These are phyloP conservation scores for Lepidium didymum DNA, from an alignment of 345 rosid genomes.

Conservation along the genomic window DNA sequence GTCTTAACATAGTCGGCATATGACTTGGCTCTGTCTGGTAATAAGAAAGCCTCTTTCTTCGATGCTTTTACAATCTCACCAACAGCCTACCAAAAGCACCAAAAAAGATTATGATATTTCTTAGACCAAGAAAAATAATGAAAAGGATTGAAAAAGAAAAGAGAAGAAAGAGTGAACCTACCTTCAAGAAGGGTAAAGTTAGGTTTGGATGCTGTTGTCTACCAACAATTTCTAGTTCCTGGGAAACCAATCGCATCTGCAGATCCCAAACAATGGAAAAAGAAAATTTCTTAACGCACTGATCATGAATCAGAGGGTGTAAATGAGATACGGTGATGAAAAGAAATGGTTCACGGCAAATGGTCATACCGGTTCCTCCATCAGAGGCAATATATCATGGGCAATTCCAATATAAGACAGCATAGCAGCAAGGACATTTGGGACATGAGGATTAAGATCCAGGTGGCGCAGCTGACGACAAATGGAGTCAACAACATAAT, in stretches of 20 bases:
- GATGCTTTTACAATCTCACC: slow-evolving; percentile 69
- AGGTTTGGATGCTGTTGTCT: slow-evolving; percentile 88
- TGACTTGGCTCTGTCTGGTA: slow-evolving; percentile 52
- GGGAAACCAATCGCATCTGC: slow-evolving; percentile 77
- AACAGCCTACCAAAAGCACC: slow-evolving; percentile 51
- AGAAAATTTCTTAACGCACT: background rate
- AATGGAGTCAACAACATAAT: slow-evolving; percentile 79
- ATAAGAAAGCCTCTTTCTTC: slow-evolving; percentile 53
- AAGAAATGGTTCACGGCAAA: background rate
- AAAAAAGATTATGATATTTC: background rate
- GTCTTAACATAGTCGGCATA: slow-evolving; percentile 38
- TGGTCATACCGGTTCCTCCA: slow-evolving; percentile 81
- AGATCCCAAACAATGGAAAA: slow-evolving; percentile 5
- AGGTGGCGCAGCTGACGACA: slow-evolving; percentile 85
- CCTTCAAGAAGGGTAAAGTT: slow-evolving; percentile 84
- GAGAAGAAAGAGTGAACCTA: slow-evolving; percentile 15
- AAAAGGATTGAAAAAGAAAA: background rate
- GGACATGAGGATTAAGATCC: slow-evolving; percentile 84
- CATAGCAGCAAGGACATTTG: slow-evolving; percentile 91
- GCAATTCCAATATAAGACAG: slow-evolving; percentile 92
- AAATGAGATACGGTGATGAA: background rate
- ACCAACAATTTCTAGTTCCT: slow-evolving; percentile 86
- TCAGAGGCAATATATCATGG: slow-evolving; percentile 59
- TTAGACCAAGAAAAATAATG: background rate
- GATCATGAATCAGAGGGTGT: background rate